These are phyloP conservation scores for Lepidium didymum DNA, from an alignment of 345 rosid genomes.

Conservation along the genomic window DNA sequence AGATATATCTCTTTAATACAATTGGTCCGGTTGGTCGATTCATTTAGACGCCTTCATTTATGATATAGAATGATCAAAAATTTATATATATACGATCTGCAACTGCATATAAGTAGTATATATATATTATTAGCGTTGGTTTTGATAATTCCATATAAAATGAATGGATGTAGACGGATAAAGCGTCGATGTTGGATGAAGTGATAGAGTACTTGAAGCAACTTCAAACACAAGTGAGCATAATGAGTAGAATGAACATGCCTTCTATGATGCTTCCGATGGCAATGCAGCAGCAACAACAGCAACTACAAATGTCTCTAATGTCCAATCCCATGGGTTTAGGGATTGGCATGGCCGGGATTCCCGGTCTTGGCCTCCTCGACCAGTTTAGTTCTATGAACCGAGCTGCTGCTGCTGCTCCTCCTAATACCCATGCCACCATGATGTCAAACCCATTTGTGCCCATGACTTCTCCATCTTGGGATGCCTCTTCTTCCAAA, in stretches of 20 bases:
- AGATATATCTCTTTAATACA: background rate
- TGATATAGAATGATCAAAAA: too few species aligned
- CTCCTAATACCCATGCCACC: constrained; percentile 31
- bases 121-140: background rate
- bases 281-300: constrained; percentile 64
- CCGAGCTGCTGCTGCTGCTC: constrained; percentile 30
- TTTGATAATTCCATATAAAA: background rate
- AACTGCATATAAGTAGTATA: too few species aligned
- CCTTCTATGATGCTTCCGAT: constrained; percentile 73
- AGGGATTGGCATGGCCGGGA: constrained; percentile 62
- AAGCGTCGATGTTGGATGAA: constrained; percentile 96
- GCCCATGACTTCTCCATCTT: constrained; percentile 41
- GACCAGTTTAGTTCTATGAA: constrained; percentile 32
- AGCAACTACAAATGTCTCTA: constrained; percentile 70
- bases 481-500: constrained; percentile 49
- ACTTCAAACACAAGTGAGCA: constrained; percentile 75
- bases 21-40: constrained; percentile 7
- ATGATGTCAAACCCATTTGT: constrained; percentile 52
- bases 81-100: too few species aligned
- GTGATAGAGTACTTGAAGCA: constrained; percentile 93
- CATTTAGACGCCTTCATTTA: background rate
- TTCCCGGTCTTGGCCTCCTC: constrained; percentile 27
- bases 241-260: constrained; percentile 74
- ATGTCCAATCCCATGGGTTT: constrained; percentile 56
- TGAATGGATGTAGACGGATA: constrained; percentile 54